Evolutionary conservation across 768 basidiomycete species (phyloP), one percentile per base, ranked within the genome.

Genomic region (Dacryopinax spathularia): DNA sequence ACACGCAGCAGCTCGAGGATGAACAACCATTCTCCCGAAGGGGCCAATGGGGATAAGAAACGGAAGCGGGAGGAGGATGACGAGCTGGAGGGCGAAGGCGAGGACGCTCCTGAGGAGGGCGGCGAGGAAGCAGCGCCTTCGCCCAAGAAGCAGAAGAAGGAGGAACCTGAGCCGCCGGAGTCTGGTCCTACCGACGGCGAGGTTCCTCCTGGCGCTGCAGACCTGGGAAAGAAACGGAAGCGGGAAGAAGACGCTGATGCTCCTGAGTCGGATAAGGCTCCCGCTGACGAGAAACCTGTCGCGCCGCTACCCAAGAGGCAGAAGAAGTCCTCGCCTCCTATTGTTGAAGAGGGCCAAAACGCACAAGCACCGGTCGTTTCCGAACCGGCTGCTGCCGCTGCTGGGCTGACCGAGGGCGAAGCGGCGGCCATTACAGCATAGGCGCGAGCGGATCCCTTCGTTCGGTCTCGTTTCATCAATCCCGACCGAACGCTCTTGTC

Each of bases 21-120:
- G 48, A 56, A 56, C 48, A 10, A n/a, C n/a, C n/a, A 56, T 29
- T 56, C 48, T 4, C 48, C 48, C 18, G 48, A 56, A 9, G 48
- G 15, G 48, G 13, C 5, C 3, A 27, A 25, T 18, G 48, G 48
- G 9, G 39, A 56, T 31, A 56, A 29, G 48, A 56, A 56, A 18
- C 48, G 48, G 29, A 56, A 56, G 48, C 48, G 48, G 48, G 48
- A 56, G 15, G 48, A 56, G 48, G 48, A 56, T n/a, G n/a, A n/a
- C 9, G 48, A 56, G 48, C 48, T 13, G 6, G 48, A 56, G 48
- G 25, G 22, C 5, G 48, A 56, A n/a, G n/a, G n/a, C n/a, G n/a
- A n/a, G n/a, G n/a, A n/a, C n/a, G n/a, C n/a, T n/a, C n/a, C n/a
- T n/a, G n/a, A n/a, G 9, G 48, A 25, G 48, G 13, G 9, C 5